phyloP scores from a whole-genome alignment of 176 grass and related monocot species.

The Chloris gayana region DNA sequence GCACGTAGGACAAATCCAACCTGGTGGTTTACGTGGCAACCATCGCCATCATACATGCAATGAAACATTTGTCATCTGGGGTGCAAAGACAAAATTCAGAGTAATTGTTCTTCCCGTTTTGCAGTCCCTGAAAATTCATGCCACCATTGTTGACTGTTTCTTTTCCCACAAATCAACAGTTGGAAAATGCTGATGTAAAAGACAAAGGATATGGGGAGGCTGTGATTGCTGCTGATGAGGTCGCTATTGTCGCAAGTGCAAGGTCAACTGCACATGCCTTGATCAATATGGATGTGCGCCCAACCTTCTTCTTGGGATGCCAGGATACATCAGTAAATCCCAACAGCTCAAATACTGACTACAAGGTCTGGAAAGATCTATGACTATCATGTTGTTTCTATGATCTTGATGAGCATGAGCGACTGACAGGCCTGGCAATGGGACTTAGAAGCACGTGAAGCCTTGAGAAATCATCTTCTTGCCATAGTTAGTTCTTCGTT shows the following conservation, averaged over 20 bases:
- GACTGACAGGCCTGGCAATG: not conserved
- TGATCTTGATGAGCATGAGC: not conserved
- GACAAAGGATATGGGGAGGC: conserved; percentile 89
- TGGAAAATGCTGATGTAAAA: conserved; percentile 79
- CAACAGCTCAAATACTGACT: conserved; percentile 85
- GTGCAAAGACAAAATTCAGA: conserved; percentile 92
- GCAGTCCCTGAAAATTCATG: not conserved
- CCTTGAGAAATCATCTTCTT: conserved; percentile 13
- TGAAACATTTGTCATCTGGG: conserved; percentile 94
- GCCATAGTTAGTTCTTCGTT: not conserved
- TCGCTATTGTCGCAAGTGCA: conserved; percentile 69
- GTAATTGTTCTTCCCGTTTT: conserved; percentile 35
- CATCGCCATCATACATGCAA: conserved; percentile 93
- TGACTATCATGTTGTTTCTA: conserved; percentile 29
- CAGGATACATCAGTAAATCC: conserved; percentile 72
- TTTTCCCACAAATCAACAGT: conserved; percentile 38
- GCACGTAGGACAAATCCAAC: conserved; percentile 81
- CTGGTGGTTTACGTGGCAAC: conserved; percentile 88
- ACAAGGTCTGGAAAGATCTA: conserved; percentile 95
- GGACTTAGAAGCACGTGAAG: not conserved
- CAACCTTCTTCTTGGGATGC: conserved; percentile 83
- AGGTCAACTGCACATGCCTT: conserved; percentile 90
- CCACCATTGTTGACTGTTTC: conserved; percentile 20
- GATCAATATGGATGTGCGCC: conserved; percentile 77
- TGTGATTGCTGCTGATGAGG: conserved; percentile 65